phyloP scores from a whole-genome alignment of 176 grass and related monocot species.

The Oryza meridionalis region DNA sequence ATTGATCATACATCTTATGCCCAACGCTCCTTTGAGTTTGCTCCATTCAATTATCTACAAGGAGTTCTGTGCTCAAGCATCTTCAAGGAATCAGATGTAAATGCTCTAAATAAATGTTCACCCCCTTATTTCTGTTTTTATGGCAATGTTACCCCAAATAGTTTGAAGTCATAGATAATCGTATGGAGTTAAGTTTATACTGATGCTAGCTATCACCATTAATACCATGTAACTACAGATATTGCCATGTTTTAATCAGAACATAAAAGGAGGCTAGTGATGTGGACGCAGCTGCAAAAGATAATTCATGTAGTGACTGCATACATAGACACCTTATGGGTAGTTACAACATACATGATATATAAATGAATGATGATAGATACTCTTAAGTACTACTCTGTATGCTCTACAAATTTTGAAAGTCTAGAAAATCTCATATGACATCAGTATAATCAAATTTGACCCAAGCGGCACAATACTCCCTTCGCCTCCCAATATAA shows the following conservation, averaged over 20 bases:
- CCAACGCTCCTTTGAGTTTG: constrained; percentile 64
- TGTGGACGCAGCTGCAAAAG: not conserved
- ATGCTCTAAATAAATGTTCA: constrained; percentile 37
- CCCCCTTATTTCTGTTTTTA: not conserved
- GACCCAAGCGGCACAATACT: not conserved
- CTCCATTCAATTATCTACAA: constrained; percentile 73
- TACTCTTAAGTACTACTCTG: constrained; percentile 1
- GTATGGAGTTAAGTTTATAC: not conserved
- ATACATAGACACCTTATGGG: not conserved
- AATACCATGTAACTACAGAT: not conserved
- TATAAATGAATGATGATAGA: not conserved
- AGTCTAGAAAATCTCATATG: not conserved
- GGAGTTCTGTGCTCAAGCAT: constrained; percentile 66
- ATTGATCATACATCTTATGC: constrained; percentile 88
- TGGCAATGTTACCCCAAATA: not conserved
- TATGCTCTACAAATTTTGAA: not conserved
- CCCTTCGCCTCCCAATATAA: no score
- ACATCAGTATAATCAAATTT: not conserved
- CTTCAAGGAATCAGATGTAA: constrained; percentile 89
- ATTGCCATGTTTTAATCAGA: not conserved
- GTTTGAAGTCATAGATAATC: not conserved
- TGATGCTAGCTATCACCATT: constrained; percentile 12
- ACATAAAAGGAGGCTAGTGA: not conserved
- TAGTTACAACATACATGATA: not conserved
- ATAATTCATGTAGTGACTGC: constrained; percentile 6